Evolutionary conservation across 2,329 filamentous ascomycete genomes (phyloP).

Genomic region (Stemphylium beticola): DNA sequence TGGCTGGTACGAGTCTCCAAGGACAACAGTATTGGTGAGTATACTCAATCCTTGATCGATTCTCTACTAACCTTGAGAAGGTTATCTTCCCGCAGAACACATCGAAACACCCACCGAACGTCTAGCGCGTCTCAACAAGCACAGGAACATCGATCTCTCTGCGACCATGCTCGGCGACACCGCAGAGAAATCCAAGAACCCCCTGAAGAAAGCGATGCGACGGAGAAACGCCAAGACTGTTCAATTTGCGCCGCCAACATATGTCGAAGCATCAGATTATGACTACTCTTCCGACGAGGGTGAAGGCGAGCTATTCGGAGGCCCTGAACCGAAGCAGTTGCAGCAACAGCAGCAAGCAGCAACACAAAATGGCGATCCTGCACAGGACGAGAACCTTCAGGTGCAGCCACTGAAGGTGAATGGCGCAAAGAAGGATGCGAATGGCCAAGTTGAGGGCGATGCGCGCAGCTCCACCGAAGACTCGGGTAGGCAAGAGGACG

Average conservation of each 20-base stretch:
- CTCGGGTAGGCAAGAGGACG: slow-evolving; percentile 49
- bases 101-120: slow-evolving; percentile 98
- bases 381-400: slow-evolving; percentile 46
- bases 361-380: slow-evolving; percentile 48
- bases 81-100: slow-evolving; percentile 95
- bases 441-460: slow-evolving; percentile 30
- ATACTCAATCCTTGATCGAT: not conserved
- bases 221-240: slow-evolving; percentile 85
- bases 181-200: slow-evolving; percentile 80
- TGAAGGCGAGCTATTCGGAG: slow-evolving; percentile 50
- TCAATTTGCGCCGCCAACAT: slow-evolving; percentile 82
- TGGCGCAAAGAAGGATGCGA: slow-evolving; percentile 39
- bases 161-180: slow-evolving; percentile 75
- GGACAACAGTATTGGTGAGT: slow-evolving; percentile 86
- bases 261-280: slow-evolving; percentile 84
- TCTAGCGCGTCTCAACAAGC: slow-evolving; percentile 92
- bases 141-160: slow-evolving; percentile 90
- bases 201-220: slow-evolving; percentile 82
- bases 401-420: slow-evolving; percentile 49
- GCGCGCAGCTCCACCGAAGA: slow-evolving; percentile 44
- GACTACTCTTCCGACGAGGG: slow-evolving; percentile 87
- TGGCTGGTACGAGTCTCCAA: slow-evolving; percentile 98
- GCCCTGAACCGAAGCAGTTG: slow-evolving; percentile 40
- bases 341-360: slow-evolving; percentile 30
- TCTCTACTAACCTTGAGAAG: slow-evolving; percentile 55